Conservation (phyloP, 129 eudicot genomes). For the Lactuca saligna region DNA sequence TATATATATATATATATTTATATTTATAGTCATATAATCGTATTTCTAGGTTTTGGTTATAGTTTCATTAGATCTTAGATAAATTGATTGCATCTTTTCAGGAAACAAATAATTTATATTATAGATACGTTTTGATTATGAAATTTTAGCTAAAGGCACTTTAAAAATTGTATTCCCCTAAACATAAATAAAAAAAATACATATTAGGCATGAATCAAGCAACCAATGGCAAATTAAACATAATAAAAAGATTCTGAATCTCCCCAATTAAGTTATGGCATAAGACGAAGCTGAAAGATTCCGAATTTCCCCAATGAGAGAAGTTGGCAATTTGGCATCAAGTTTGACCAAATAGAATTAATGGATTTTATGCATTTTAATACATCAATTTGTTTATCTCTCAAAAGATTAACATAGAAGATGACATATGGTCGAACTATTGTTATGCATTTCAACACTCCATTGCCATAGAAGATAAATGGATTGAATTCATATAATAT, state of each 20-base stretch:
- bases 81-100: neutral
- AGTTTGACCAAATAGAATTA: conserved; percentile 4
- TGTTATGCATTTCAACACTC: neutral
- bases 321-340: conserved; percentile 1
- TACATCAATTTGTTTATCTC: neutral
- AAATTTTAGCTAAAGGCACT: neutral
- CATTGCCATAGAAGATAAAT: neutral
- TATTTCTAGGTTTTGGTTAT: neutral
- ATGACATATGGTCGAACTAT: neutral
- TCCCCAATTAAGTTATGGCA: conserved; percentile 20
- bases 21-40: conserved; percentile 5
- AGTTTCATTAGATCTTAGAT: neutral
- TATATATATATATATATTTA: conserved; percentile 13
- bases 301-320: conserved; percentile 1
- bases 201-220: conserved; percentile 17
- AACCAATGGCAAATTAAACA: conserved; percentile 19
- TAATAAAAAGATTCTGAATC: conserved; percentile 25
- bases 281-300: conserved; percentile 10
- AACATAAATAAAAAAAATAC: conserved; percentile 13
- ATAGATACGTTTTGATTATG: conserved; percentile 9
- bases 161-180: neutral
- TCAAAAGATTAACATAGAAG: neutral
- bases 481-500: neutral
- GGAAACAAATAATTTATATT: neutral
- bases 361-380: neutral